A percentile compares a stretch with the other conserved stretches of the same genome.
Evolutionary conservation across 306 rosid species (phyloP).

Genomic region (Mucuna pruriens): DNA sequence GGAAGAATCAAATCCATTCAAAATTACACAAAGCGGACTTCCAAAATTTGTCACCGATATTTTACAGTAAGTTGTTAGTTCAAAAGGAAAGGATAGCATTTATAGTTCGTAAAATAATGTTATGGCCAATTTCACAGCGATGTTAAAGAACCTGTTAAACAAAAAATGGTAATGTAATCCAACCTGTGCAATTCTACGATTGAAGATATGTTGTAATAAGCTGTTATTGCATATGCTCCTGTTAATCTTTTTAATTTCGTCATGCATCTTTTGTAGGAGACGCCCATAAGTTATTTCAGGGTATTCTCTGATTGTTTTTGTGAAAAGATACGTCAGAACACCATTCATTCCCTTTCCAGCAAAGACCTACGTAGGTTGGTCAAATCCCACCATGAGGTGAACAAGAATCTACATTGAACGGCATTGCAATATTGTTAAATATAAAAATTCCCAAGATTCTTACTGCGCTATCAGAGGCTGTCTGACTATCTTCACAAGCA

Average conservation of each 20-base stretch:
- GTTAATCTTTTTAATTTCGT: constrained; percentile 33
- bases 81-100: not conserved
- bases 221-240: constrained; percentile 38
- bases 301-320: constrained; percentile 33
- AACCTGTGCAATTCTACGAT: constrained; percentile 61
- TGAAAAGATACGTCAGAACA: constrained; percentile 66
- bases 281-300: constrained; percentile 50
- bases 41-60: not conserved
- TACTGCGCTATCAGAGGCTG: constrained; percentile 76
- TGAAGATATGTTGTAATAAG: constrained; percentile 46
- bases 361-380: constrained; percentile 51
- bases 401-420: not conserved
- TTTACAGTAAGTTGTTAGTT: not conserved
- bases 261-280: constrained; percentile 46
- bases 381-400: constrained; percentile 11
- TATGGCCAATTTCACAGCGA: not conserved
- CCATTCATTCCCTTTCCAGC: constrained; percentile 66
- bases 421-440: not conserved
- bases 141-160: no score
- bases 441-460: constrained; percentile 8
- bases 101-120: not conserved
- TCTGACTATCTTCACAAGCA: constrained; percentile 74
- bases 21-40: not conserved
- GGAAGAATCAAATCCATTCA: not conserved
- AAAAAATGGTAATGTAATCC: not conserved